phyloP scores from a whole-genome alignment of 2,329 filamentous ascomycete species.

The Aspergillus pseudoviridinutans region DNA sequence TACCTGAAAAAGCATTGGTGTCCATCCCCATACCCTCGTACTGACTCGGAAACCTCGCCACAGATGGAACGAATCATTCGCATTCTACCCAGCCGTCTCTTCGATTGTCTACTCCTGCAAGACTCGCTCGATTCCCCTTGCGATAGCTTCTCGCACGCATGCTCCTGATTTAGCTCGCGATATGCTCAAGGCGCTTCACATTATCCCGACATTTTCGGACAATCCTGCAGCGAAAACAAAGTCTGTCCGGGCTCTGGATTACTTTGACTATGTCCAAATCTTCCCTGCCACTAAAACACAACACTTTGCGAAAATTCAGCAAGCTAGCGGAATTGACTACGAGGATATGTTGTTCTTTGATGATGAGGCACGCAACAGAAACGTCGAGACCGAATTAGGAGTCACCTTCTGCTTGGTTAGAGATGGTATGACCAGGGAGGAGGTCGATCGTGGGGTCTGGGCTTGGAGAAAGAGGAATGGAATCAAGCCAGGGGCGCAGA shows the following conservation, averaged over 20 bases:
- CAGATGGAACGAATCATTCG: constrained; percentile 60
- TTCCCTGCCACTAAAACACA: constrained; percentile 76
- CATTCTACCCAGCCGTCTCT: constrained; percentile 69
- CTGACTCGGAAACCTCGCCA: constrained; percentile 11
- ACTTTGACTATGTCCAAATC: constrained; percentile 58
- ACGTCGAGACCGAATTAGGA: constrained; percentile 70
- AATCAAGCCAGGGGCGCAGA: constrained; percentile 29
- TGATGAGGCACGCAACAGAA: constrained; percentile 80
- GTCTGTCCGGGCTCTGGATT: constrained; percentile 47
- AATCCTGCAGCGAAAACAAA: constrained; percentile 42
- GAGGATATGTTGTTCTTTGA: constrained; percentile 95
- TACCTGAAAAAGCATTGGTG: not conserved
- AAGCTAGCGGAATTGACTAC: constrained; percentile 66
- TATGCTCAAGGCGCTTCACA: constrained; percentile 70
- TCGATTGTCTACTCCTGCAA: constrained; percentile 61
- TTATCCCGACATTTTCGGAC: constrained; percentile 46
- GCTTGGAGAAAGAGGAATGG: constrained; percentile 75
- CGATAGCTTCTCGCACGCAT: constrained; percentile 74
- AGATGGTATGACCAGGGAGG: constrained; percentile 71
- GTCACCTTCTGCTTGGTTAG: constrained; percentile 79
- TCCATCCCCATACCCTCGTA: not conserved
- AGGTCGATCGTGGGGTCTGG: constrained; percentile 73
- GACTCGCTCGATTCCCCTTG: constrained; percentile 55
- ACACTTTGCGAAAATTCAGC: constrained; percentile 73
- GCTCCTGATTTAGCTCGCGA: constrained; percentile 76